These are phyloP conservation scores for Juglanconis oblonga DNA, from an alignment of 2,329 filamentous ascomycete species.

Conservation along the genomic window DNA sequence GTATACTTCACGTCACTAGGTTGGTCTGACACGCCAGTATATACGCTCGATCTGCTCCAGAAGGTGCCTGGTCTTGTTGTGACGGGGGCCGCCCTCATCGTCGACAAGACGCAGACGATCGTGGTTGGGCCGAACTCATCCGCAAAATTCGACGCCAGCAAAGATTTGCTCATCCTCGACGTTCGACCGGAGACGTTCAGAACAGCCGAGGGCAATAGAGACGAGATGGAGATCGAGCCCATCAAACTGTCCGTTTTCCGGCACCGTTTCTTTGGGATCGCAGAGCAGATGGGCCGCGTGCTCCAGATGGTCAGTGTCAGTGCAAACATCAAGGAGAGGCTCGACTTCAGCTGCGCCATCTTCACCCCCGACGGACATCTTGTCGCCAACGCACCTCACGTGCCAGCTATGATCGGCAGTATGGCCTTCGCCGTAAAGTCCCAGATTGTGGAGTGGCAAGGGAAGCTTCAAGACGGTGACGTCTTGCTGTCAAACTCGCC, in stretches of 20 bases:
- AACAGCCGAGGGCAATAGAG: no score
- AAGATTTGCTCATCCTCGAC: slow-evolving; percentile 33
- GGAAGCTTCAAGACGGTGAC: slow-evolving; percentile 34
- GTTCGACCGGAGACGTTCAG: slow-evolving; percentile 9
- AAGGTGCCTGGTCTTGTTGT: not conserved
- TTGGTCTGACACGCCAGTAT: slow-evolving; percentile 20
- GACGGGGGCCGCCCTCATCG: slow-evolving; percentile 6
- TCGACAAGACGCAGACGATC: slow-evolving; percentile 42
- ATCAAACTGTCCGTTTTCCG: slow-evolving; percentile 53
- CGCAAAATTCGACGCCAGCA: slow-evolving; percentile 27
- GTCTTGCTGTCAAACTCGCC: slow-evolving; percentile 38
- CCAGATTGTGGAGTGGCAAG: slow-evolving; percentile 31
- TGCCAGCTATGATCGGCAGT: slow-evolving; percentile 38
- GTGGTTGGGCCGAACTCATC: slow-evolving; percentile 35
- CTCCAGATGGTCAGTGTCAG: slow-evolving; percentile 53
- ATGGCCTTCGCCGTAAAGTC: slow-evolving; percentile 38
- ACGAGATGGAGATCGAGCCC: slow-evolving; percentile 35
- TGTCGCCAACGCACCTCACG: slow-evolving; percentile 38
- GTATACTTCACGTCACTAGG: slow-evolving; percentile 20
- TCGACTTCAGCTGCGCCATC: slow-evolving; percentile 41
- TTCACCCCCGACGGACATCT: slow-evolving; percentile 37
- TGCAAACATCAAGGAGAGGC: slow-evolving; percentile 42
- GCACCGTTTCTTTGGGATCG: slow-evolving; percentile 57
- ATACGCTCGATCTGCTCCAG: slow-evolving; percentile 11
- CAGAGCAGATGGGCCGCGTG: slow-evolving; percentile 56